Percentiles rank a stretch among this genome's conserved stretches.
Evolutionary conservation across 1,139 yeast genomes (phyloP).

Genomic region (Yamadazyma taylorii): DNA sequence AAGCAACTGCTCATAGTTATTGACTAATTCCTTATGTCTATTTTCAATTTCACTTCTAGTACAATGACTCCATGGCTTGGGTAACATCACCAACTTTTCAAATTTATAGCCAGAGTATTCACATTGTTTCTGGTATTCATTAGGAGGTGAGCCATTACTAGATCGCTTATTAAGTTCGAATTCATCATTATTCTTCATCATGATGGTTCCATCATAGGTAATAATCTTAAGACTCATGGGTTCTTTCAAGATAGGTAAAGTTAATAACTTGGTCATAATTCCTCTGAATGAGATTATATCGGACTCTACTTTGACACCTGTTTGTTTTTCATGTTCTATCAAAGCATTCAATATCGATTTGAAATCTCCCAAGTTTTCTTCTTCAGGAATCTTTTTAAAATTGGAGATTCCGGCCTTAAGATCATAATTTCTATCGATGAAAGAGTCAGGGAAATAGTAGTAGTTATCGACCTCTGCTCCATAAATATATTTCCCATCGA

Average conservation of each 20-base stretch:
- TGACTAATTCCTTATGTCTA: constrained; percentile 57
- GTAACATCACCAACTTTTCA: constrained; percentile 73
- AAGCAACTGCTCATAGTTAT: constrained; percentile 73
- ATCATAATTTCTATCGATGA: constrained; percentile 53
- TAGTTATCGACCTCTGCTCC: constrained; percentile 56
- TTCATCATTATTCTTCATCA: constrained; percentile 63
- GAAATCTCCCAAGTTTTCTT: constrained; percentile 53
- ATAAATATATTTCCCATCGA: constrained; percentile 38
- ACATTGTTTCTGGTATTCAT: constrained; percentile 40
- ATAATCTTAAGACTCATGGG: constrained; percentile 66
- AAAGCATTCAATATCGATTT: constrained; percentile 59
- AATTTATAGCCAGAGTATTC: constrained; percentile 81
- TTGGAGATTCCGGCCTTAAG: constrained; percentile 62
- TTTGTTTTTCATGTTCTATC: constrained; percentile 50
- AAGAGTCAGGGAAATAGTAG: constrained; percentile 75
- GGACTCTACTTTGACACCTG: constrained; percentile 48
- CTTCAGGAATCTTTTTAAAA: constrained; percentile 58
- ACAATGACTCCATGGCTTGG: constrained; percentile 72
- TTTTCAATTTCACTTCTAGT: constrained; percentile 66
- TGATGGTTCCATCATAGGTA: constrained; percentile 77
- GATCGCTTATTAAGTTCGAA: constrained; percentile 30
- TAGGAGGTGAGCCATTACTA: constrained; percentile 27
- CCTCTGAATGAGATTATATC: constrained; percentile 87
- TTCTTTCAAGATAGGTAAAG: constrained; percentile 57
- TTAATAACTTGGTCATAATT: constrained; percentile 64